Evolutionary conservation across 352 stramenopile species (phyloP), one percentile per base, ranked within the genome.

Genomic region (Pilasporangium apinafurcum): DNA sequence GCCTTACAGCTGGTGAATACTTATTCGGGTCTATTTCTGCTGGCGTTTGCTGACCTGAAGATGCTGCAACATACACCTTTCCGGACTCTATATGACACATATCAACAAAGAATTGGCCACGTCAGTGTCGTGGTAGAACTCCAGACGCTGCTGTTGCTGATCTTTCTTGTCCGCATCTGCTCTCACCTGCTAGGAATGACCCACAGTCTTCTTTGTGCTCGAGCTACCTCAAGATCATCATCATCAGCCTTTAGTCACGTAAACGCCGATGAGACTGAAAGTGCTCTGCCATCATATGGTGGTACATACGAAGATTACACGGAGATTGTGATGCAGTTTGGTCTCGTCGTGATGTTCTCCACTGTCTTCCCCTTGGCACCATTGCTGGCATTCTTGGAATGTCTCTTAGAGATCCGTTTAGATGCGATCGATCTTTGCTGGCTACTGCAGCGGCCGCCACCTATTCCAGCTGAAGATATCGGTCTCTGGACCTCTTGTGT

Each of bases 281-380:
- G 45, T 21, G 38, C 33, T 10, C 32, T 74, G 5, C 46, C 50
- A 1, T 26, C 39, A 7, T 74, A 73, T 37, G 41, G 51, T 13
- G 65, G 66, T 0, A 40, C 49, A 6, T 47, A 68, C 30, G 60
- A 68, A 36, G 65, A 68, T 28, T 83, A 80, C 22, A 55, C 53
- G 2, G 49, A 78, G 45, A 32, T 68, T 25, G 37, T 76, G 12
- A 44, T 68, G 14, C 62, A 80, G 40, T 52, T 80, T 27, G 70
- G 66, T 5, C 40, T 80, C 30, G 44, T 80, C 3, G 43, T 60
- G 16, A 67, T 66, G 50, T 78, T 83, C 35, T 74, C 66, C 17
- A 59, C 55, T 33, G 53, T 64, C 18, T 59, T 59, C 18, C 70
- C 70, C 1, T 31, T 77, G 14, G 40, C 59, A 1, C 67, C 70